phyloP scores from a whole-genome alignment of 2,329 filamentous ascomycete genomes.

The Neonectria hederae region DNA sequence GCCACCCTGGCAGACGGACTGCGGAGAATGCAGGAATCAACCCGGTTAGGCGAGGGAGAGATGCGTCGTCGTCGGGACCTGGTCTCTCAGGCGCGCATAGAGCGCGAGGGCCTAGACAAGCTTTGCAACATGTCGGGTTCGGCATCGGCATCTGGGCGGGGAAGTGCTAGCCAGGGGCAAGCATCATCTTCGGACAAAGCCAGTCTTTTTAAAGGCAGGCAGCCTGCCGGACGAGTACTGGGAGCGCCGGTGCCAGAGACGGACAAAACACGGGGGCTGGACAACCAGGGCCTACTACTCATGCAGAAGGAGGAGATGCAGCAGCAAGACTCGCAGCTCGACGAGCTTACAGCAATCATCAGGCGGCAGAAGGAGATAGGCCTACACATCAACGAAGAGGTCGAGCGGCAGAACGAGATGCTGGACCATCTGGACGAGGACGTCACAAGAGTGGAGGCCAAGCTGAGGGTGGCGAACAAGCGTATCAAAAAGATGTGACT shows the following conservation, averaged over 20 bases:
- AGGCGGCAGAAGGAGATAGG: conserved; percentile 81
- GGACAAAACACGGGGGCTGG: conserved; percentile 77
- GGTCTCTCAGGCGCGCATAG: conserved; percentile 73
- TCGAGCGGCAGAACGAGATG: conserved; percentile 76
- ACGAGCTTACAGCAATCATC: conserved; percentile 74
- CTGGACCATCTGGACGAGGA: conserved; percentile 74
- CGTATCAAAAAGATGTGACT: conserved; percentile 72
- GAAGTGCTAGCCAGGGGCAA: conserved; percentile 61
- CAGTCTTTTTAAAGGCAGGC: conserved; percentile 54
- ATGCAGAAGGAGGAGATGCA: conserved; percentile 78
- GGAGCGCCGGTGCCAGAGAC: conserved; percentile 80
- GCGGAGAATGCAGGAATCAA: conserved; percentile 62
- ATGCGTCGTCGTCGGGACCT: conserved; percentile 76
- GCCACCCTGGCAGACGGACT: conserved; percentile 73
- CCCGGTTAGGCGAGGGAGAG: conserved; percentile 76
- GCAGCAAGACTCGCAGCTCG: conserved; percentile 78
- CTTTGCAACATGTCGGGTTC: conserved; percentile 63
- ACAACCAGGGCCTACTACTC: conserved; percentile 78
- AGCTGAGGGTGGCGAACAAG: conserved; percentile 79
- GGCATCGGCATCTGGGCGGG: conserved; percentile 37
- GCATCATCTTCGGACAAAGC: conserved; percentile 60
- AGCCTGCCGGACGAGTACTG: conserved; percentile 69
- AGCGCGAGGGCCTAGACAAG: conserved; percentile 79
- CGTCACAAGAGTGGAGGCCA: conserved; percentile 70
- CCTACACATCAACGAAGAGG: conserved; percentile 77